Evolutionary conservation across 331 rosid species (phyloP).

Genomic region (Saraca asoca): DNA sequence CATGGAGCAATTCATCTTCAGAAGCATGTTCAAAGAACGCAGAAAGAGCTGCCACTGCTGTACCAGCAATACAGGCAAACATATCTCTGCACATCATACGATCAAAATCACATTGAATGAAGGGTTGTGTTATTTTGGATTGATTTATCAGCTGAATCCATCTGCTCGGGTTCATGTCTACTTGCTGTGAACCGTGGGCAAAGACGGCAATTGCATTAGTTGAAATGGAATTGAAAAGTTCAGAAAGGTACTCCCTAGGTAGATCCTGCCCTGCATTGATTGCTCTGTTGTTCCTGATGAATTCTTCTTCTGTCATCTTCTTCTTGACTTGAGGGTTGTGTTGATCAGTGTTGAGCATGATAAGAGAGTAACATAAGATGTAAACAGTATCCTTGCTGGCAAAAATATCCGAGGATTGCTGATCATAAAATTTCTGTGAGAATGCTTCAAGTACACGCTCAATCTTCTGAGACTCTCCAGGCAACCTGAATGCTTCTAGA

Average conservation of each 20-base stretch:
- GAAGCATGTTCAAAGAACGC: slow-evolving; percentile 83
- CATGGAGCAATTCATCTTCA: slow-evolving; percentile 86
- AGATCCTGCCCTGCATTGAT: slow-evolving; percentile 92
- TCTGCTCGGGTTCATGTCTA: slow-evolving; percentile 76
- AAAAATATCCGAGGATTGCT: slow-evolving; percentile 66
- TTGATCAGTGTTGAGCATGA: slow-evolving; percentile 94
- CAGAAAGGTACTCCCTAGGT: slow-evolving; percentile 80
- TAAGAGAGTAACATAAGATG: slow-evolving; percentile 80
- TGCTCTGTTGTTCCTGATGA: slow-evolving; percentile 82
- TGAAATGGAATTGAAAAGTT: slow-evolving; percentile 75
- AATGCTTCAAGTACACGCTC: slow-evolving; percentile 78
- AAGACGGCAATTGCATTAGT: slow-evolving; percentile 58
- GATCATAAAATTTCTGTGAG: slow-evolving; percentile 66
- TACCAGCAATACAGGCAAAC: slow-evolving; percentile 96
- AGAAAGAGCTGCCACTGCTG: slow-evolving; percentile 73
- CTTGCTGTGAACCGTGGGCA: slow-evolving; percentile 44
- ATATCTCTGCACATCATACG: slow-evolving; percentile 73
- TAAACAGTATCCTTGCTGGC: slow-evolving; percentile 80
- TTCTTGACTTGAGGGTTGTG: slow-evolving; percentile 97
- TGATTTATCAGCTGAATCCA: slow-evolving; percentile 85
- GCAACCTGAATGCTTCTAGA: slow-evolving; percentile 75
- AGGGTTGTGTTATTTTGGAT: slow-evolving; percentile 55
- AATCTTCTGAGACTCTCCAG: slow-evolving; percentile 95
- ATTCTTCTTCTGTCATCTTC: slow-evolving; percentile 93
- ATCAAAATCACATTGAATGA: slow-evolving; percentile 59